These are phyloP conservation scores for Emydomyces testavorans DNA, from an alignment of 2,329 filamentous ascomycete genomes.

Conservation along the genomic window DNA sequence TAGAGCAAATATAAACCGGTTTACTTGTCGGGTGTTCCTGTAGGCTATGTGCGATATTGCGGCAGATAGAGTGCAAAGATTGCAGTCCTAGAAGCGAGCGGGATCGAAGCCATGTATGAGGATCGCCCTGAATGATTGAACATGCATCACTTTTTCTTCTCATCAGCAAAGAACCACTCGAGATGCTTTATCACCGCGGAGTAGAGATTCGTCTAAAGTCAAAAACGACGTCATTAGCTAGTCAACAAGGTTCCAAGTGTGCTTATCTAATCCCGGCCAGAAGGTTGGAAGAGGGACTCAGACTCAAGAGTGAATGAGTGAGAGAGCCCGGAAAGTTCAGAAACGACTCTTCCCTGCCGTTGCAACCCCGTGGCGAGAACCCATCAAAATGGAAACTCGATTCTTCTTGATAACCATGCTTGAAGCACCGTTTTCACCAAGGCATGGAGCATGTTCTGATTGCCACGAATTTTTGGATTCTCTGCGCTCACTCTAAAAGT, in stretches of 20 bases:
- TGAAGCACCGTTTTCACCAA: not conserved
- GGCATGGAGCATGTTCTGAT: not conserved
- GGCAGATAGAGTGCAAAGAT: slow-evolving; percentile 60
- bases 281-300: no score
- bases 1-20: slow-evolving; percentile 8
- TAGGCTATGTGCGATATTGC: slow-evolving; percentile 91
- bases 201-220: no score
- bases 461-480: not conserved
- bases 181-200: no score
- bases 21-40: not conserved
- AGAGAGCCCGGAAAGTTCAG: not conserved
- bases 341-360: not conserved
- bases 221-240: no score
- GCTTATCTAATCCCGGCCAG: no score
- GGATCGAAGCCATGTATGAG: no score
- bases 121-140: no score
- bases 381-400: not conserved
- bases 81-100: slow-evolving; percentile 30
- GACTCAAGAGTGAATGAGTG: no score
- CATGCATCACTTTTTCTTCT: no score
- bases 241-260: no score
- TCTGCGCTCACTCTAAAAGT: not conserved
- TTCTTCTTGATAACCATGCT: not conserved
- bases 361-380: not conserved
- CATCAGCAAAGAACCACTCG: no score